phyloP scores from a whole-genome alignment of 2,329 filamentous ascomycete species.

The Beauveria sp. region DNA sequence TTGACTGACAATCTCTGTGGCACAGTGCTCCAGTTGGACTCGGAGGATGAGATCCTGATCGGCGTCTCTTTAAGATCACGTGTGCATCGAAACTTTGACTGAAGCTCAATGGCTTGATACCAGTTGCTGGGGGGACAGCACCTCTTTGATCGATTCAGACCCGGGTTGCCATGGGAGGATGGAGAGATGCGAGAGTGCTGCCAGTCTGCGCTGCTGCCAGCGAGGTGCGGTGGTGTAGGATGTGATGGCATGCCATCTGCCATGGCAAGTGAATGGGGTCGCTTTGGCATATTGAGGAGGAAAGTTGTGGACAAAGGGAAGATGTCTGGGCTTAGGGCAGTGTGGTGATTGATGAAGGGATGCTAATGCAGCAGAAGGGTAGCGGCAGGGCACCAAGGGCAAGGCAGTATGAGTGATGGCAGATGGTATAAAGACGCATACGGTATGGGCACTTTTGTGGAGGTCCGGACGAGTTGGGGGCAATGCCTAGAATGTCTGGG shows the following conservation, averaged over 20 bases:
- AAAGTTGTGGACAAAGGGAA: not conserved
- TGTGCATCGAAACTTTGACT: not conserved
- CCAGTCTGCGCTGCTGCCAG: not conserved
- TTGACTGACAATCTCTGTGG: not conserved
- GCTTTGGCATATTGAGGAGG: not conserved
- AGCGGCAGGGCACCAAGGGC: not conserved
- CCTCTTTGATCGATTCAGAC: not conserved
- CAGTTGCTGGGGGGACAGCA: not conserved
- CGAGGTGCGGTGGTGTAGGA: not conserved
- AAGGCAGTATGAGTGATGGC: not conserved
- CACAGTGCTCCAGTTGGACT: conserved; percentile 1
- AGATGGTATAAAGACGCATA: not conserved
- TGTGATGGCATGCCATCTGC: not conserved
- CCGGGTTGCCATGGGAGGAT: not conserved
- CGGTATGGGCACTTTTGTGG: not conserved
- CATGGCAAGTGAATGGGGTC: not conserved
- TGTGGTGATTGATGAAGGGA: not conserved
- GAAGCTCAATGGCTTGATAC: not conserved
- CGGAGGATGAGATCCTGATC: not conserved
- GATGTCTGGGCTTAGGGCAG: not conserved
- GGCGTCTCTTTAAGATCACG: not conserved
- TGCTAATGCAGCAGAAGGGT: not conserved
- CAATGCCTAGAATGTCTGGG: not conserved
- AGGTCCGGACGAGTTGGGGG: not conserved
- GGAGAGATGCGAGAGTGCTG: not conserved